Conservation (phyloP, 257 asterid genomes). For the Nemophila menziesii region DNA sequence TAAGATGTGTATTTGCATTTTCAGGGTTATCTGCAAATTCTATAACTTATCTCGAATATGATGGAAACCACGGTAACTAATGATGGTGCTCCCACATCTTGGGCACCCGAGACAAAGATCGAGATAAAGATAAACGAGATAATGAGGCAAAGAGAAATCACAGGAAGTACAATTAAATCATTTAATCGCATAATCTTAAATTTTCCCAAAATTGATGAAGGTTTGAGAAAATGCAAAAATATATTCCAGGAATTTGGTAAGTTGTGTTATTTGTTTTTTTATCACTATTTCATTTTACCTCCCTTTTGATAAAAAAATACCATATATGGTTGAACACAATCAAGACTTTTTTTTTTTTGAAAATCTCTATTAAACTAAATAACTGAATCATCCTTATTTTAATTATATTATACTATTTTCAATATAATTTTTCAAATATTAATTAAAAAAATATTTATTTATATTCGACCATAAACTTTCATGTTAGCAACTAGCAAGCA, state of each 20-base stretch:
- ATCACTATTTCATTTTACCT: too few species aligned
- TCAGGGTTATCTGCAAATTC: constrained; percentile 3
- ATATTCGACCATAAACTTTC: too few species aligned
- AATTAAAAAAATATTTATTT: too few species aligned
- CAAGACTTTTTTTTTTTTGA: too few species aligned
- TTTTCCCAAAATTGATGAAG: constrained; percentile 77
- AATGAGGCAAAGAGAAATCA: constrained; percentile 47
- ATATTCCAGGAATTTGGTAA: constrained; percentile 65
- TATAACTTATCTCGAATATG: constrained; percentile 2
- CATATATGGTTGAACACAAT: too few species aligned
- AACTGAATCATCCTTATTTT: too few species aligned
- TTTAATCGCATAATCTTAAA: constrained; percentile 64
- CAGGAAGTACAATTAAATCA: constrained; percentile 58
- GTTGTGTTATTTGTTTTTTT: too few species aligned
- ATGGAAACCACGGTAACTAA: constrained; percentile 69
- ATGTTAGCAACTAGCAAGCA: too few species aligned
- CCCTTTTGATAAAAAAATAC: too few species aligned
- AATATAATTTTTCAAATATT: too few species aligned
- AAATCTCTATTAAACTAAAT: too few species aligned
- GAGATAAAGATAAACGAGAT: constrained; percentile 62
- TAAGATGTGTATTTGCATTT: not conserved
- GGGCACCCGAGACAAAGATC: constrained; percentile 52
- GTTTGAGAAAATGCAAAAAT: constrained; percentile 62
- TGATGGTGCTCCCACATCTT: constrained; percentile 36
- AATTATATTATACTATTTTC: too few species aligned